Evolutionary conservation across 1,284 basidiomycete genomes (phyloP).

Genomic region (Ganoderma sinense): DNA sequence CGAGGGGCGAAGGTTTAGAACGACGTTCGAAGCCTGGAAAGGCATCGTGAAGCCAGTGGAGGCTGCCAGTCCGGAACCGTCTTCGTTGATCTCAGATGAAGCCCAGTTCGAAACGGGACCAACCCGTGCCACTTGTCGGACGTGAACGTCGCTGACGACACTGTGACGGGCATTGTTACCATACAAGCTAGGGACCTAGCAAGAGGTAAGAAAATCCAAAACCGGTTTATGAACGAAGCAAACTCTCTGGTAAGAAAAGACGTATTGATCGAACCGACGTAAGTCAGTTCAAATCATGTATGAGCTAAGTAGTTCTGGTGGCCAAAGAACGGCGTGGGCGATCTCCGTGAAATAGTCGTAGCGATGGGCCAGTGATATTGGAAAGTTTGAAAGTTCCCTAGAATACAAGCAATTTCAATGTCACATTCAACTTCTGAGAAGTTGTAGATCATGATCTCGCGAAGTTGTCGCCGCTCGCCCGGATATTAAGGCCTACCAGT

Average conservation of each 20-base stretch:
- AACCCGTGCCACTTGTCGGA: neutral
- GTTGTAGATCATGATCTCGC: too few species aligned
- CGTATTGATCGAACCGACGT: neutral
- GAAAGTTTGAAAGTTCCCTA: too few species aligned
- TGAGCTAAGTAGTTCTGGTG: neutral
- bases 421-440: too few species aligned
- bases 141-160: neutral
- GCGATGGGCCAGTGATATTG: neutral
- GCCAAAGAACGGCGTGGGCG: neutral
- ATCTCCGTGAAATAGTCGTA: neutral
- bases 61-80: neutral
- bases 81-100: neutral
- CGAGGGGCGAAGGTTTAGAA: neutral
- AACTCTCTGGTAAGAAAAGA: too few species aligned
- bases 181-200: neutral
- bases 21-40: neutral
- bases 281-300: neutral
- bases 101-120: neutral
- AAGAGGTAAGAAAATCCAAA: neutral
- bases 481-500: neutral
- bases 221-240: too few species aligned
- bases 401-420: too few species aligned
- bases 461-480: neutral
- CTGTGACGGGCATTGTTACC: neutral
- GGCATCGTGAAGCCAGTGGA: neutral